Evolutionary conservation across 2,329 filamentous ascomycete species (phyloP).

Genomic region (Beauveria sp.): DNA sequence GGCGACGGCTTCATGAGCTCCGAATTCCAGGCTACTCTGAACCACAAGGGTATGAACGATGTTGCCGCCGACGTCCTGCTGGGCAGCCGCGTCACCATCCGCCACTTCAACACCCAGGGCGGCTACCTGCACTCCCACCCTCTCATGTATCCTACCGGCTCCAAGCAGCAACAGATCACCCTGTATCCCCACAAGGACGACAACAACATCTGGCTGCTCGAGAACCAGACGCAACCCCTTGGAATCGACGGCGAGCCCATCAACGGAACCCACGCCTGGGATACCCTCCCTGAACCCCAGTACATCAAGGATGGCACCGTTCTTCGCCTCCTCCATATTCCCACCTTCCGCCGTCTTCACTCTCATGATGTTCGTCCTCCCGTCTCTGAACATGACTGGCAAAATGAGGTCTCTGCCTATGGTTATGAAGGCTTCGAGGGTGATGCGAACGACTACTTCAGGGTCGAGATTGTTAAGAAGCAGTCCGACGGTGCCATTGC

Average conservation of each 20-base stretch:
- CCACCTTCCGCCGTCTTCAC: slow-evolving; percentile 83
- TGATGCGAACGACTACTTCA: slow-evolving; percentile 94
- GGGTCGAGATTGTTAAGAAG: slow-evolving; percentile 87
- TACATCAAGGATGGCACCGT: slow-evolving; percentile 74
- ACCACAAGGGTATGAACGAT: slow-evolving; percentile 93
- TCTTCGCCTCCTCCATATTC: slow-evolving; percentile 73
- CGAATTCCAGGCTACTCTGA: slow-evolving; percentile 95
- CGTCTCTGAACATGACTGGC: slow-evolving; percentile 83
- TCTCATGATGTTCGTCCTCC: slow-evolving; percentile 90
- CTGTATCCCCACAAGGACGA: slow-evolving; percentile 98
- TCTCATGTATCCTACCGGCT: slow-evolving; percentile 95
- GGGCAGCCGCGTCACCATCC: slow-evolving; percentile 76
- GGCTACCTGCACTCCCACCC: slow-evolving; percentile 95
- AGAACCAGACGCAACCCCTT: slow-evolving; percentile 92
- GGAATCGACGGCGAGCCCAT: slow-evolving; percentile 67
- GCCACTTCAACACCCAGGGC: slow-evolving; percentile 95
- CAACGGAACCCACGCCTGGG: slow-evolving; percentile 78
- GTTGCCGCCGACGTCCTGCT: slow-evolving; percentile 87
- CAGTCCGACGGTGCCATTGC: slow-evolving; percentile 72
- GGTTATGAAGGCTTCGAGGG: slow-evolving; percentile 95
- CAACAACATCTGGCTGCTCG: slow-evolving; percentile 89
- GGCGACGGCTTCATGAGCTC: slow-evolving; percentile 99
- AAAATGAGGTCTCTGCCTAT: slow-evolving; percentile 93
- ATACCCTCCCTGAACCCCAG: slow-evolving; percentile 55
- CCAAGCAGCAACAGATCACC: slow-evolving; percentile 97